A percentile compares a stretch with the other conserved stretches of the same genome.
phyloP scores from a whole-genome alignment of 163 green algal genomes.

The Chlorella variabilis region DNA sequence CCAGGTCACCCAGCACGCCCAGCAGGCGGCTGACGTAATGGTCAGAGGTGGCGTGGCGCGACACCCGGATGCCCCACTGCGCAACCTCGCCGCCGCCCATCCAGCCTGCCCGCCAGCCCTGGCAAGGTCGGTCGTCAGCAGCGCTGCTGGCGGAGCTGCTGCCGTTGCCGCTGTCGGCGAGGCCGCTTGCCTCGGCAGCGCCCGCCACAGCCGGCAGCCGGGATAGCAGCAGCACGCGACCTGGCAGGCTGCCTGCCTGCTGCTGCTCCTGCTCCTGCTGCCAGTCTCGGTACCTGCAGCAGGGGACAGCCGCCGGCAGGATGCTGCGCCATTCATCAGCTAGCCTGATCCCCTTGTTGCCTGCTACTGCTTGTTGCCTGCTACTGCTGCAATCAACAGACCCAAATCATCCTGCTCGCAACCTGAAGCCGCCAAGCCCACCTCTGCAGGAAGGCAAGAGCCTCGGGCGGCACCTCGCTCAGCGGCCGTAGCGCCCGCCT shows the following conservation, averaged over 20 bases:
- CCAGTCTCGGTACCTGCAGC: constrained; percentile 24
- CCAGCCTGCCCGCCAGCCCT: constrained; percentile 18
- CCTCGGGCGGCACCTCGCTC: background rate
- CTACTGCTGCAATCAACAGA: background rate
- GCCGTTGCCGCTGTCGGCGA: background rate
- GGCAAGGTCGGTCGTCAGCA: background rate
- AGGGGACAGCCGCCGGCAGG: background rate
- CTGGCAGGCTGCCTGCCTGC: background rate
- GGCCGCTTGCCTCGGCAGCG: background rate
- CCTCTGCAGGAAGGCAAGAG: constrained; percentile 16
- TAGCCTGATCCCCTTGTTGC: too few relatives aligned
- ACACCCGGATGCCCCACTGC: background rate
- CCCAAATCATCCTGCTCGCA: too few relatives aligned
- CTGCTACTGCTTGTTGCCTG: too few relatives aligned
- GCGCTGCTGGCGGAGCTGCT: background rate
- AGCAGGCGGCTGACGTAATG: constrained; percentile 37
- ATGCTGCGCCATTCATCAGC: too few relatives aligned
- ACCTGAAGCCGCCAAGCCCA: constrained; percentile 3
- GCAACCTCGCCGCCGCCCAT: background rate
- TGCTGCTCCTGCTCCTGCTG: background rate
- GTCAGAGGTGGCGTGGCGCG: background rate
- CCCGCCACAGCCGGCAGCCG: background rate
- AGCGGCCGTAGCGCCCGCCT: constrained; percentile 14
- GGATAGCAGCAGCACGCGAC: constrained; percentile 26
- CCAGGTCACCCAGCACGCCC: constrained; percentile 28